phyloP scores from a whole-genome alignment of 164 flowering plant genomes.

The Magnolia changhungtana region DNA sequence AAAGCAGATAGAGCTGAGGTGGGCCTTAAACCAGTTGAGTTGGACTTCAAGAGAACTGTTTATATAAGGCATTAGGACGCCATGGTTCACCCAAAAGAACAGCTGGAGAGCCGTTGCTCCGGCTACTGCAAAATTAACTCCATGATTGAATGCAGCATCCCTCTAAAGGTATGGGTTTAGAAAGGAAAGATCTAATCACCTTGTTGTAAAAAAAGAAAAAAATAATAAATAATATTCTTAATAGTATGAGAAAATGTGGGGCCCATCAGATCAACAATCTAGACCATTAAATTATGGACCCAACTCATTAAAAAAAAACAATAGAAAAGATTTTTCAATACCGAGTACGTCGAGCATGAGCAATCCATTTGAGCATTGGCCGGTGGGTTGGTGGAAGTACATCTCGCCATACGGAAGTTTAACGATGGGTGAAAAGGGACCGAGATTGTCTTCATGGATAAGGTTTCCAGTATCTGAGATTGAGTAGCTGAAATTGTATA shows the following conservation, averaged over 20 bases:
- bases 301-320: neutral
- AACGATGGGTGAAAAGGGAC: neutral
- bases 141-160: conserved; percentile 12
- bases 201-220: neutral
- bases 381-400: conserved; percentile 4
- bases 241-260: no score
- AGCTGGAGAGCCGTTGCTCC: conserved; percentile 53
- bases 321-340: neutral
- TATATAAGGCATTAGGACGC: conserved; percentile 2
- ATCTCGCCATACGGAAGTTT: conserved; percentile 6
- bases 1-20: neutral
- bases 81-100: conserved; percentile 21
- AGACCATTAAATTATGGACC: no score
- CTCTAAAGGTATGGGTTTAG: conserved; percentile 2
- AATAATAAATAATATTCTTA: no score
- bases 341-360: conserved; percentile 8
- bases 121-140: conserved; percentile 61
- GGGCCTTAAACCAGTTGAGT: conserved; percentile 15
- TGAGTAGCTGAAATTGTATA: conserved; percentile 10
- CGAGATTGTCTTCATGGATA: neutral
- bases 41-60: conserved; percentile 11
- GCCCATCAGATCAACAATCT: no score
- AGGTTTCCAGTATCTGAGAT: conserved; percentile 7
- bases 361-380: conserved; percentile 11
- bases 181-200: neutral